phyloP scores from a whole-genome alignment of 2,329 filamentous ascomycete genomes.

The Ophiostoma sp. region DNA sequence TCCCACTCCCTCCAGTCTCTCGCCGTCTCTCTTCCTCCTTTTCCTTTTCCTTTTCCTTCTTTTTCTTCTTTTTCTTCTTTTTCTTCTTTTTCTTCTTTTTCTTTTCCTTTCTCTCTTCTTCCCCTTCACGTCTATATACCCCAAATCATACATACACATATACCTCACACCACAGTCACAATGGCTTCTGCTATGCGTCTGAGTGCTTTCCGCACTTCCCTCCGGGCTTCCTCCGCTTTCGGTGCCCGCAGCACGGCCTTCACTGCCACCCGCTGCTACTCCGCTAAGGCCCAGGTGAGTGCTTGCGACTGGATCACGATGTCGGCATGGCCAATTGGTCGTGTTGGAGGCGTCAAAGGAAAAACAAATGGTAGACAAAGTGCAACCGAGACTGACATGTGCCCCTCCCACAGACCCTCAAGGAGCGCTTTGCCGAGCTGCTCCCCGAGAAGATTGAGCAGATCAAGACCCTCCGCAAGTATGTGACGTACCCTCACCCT shows the following conservation, averaged over 20 bases:
- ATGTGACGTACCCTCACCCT: conserved; percentile 37
- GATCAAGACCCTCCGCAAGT: conserved; percentile 98
- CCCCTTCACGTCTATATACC: conserved; percentile 27
- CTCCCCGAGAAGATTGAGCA: conserved; percentile 96
- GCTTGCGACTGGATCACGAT: neutral
- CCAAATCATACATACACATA: conserved; percentile 2
- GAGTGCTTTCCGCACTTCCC: conserved; percentile 72
- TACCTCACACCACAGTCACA: conserved; percentile 33
- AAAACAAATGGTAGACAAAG: conserved; percentile 16
- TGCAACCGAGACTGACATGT: neutral
- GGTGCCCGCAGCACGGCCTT: conserved; percentile 66
- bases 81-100: neutral
- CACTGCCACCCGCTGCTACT: conserved; percentile 85
- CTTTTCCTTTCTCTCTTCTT: conserved; percentile 26
- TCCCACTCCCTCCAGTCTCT: neutral
- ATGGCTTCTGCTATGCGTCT: conserved; percentile 84
- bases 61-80: neutral
- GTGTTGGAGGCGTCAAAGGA: neutral
- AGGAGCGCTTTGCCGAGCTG: conserved; percentile 96
- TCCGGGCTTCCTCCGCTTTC: conserved; percentile 58
- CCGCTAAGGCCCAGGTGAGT: conserved; percentile 78
- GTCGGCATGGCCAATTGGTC: neutral
- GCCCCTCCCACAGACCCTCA: conserved; percentile 64
- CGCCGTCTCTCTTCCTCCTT: neutral
- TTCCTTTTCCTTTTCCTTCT: conserved; percentile 27